A percentile compares a stretch with the other conserved stretches of the same genome.
phyloP scores from a whole-genome alignment of 2,329 filamentous ascomycete species.

The Penicillium sclerotigenum region DNA sequence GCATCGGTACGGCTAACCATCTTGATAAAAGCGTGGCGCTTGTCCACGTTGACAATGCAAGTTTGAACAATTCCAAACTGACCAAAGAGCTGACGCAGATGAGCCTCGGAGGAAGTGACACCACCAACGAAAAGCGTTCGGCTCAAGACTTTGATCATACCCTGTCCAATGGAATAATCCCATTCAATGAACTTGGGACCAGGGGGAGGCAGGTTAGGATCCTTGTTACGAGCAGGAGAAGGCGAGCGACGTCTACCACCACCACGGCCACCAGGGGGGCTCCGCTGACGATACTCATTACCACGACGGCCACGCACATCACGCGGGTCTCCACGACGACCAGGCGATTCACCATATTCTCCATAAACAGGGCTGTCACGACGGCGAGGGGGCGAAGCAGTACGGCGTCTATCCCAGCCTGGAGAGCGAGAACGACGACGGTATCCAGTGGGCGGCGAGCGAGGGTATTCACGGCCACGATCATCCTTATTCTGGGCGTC shows the following conservation, averaged over 20 bases:
- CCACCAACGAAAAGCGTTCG: slow-evolving; percentile 95
- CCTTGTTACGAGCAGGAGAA: slow-evolving; percentile 49
- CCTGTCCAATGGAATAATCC: slow-evolving; percentile 69
- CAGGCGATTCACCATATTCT: slow-evolving; percentile 67
- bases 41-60: slow-evolving; percentile 97
- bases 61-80: slow-evolving; percentile 88
- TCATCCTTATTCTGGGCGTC: slow-evolving; percentile 51
- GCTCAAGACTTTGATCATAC: slow-evolving; percentile 87
- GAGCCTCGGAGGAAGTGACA: slow-evolving; percentile 79
- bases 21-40: slow-evolving; percentile 97
- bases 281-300: slow-evolving; percentile 83
- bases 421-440: slow-evolving; percentile 79
- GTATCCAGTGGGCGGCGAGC: slow-evolving; percentile 59
- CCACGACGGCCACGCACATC: slow-evolving; percentile 50
- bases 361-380: slow-evolving; percentile 68
- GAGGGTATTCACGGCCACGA: slow-evolving; percentile 59
- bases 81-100: slow-evolving; percentile 76
- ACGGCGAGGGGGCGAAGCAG: slow-evolving; percentile 60
- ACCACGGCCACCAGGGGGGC: slow-evolving; percentile 61
- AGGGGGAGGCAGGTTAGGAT: slow-evolving; percentile 43
- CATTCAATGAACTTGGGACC: slow-evolving; percentile 74
- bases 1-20: slow-evolving; percentile 91
- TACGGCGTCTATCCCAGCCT: slow-evolving; percentile 67
- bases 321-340: slow-evolving; percentile 57
- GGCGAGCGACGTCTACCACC: slow-evolving; percentile 58